Base-by-base conservation (phyloP, 2,329 filamentous ascomycete genomes). In the Fusarium succisae region DNA sequence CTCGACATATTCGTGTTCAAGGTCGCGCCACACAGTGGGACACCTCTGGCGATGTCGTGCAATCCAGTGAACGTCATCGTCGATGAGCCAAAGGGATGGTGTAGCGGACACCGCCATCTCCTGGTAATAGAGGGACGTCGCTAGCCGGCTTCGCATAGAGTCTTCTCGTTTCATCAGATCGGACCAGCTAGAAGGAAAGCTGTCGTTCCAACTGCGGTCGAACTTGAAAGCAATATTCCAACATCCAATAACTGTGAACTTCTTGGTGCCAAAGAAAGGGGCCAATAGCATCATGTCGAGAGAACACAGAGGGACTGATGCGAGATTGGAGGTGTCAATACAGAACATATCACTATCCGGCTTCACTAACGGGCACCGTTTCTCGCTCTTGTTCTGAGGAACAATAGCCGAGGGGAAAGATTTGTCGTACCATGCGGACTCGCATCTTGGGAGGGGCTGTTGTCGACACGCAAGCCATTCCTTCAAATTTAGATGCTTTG, bases 41-140 rank as follows among this genome's bases (percentile, higher is more conserved):
- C 1, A 3, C 0, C 5, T 3, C 1, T 20, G 17, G 1, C 18
- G 37, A n/a, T 30, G 1, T 14, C 8, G 12, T 14, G 22, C 22
- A 3, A 18, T 8, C 64, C 64, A 65, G 3, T 4, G 5, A 24
- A n/a, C 18, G 3, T 13, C 24, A 2, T 58, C n/a, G 5, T 65
- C 60, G 2, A 66, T 30, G 0, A 47, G 8, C 44, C 44, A 47
- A 9, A 47, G 24, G 3, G 8, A 20, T 9, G 24, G 44, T 26
- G 12, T 26, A 20, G 9, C 8, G 1, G 3, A 14, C 22, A 24
- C n/a, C 41, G 41, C 41, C 8, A 3, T 5, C 6, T 11, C 9
- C n/a, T 8, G 6, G 15, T 24, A 8, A 24, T 10, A 44, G n/a
- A 44, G 15, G 41, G 15, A 18, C 5, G 0, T 12, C 10, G 24